Evolutionary conservation across 2,329 filamentous ascomycete species (phyloP), one percentile per base, ranked within the genome.

Genomic region (Podosphaera fusca): DNA sequence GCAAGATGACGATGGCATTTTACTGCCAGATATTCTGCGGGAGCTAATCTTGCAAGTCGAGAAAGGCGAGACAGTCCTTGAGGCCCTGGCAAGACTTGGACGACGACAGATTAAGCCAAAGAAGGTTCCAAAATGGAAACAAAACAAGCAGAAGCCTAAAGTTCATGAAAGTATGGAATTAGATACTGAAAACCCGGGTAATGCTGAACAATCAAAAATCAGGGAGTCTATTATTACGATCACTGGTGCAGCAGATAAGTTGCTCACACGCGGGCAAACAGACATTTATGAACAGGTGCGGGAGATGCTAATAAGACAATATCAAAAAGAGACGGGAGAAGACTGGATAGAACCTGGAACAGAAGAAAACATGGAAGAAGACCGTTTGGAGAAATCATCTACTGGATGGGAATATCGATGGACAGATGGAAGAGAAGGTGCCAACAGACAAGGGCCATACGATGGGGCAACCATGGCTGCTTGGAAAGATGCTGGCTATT

Each of bases 211-310:
- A 65, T 71, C 67, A 14, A 75, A 76, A 59, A 79, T 89, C 61
- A 86, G 81, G 66, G 75, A 82, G 59, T 78, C 81, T 0, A 88
- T 98, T 57, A 77, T 90, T 64, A 75, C 78, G 52, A 85, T 98
- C 60, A 96, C 92, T 0, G 88, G 85, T 50, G 87, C 90, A 8
- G 89, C 92, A 3, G 89, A 95, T 70, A 84, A 85, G 60, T 74
- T 98, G 0, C 78, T 95, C 56, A 83, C 82, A 35, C 76, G 90
- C 57, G 89, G 89, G 29, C 81, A 90, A 61, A 79, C 82, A 1
- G 87, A 96, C n/a, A 82, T 96, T 55, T 98, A 96, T 70, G 88
- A 96, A 58, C 77, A 82, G 50, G 87, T 94, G 67, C 78, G 89
- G 58, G 92, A 96, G 69, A 69, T 84, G 59, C 76, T 98, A 34